A percentile compares a stretch with the other conserved stretches of the same genome.
Conservation (phyloP, 2,329 filamentous ascomycete species). For the Colletotrichum gloeosporioides region DNA sequence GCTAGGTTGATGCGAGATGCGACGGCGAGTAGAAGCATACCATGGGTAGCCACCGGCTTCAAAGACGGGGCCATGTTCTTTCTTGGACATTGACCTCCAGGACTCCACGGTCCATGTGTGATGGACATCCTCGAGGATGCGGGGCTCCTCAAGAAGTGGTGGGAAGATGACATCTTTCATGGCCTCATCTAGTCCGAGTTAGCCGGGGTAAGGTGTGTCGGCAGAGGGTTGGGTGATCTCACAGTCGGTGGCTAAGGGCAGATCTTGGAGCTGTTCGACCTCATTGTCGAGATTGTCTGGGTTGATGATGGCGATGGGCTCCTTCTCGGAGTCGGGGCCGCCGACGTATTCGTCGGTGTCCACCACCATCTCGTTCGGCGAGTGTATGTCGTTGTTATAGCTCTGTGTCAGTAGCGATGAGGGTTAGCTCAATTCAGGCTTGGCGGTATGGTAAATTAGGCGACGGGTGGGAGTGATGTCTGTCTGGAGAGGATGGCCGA, state of each 20-base stretch:
- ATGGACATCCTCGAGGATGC: constrained; percentile 76
- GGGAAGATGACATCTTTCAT: constrained; percentile 84
- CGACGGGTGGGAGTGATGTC: not conserved
- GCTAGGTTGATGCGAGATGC: not conserved
- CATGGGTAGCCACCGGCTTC: constrained; percentile 87
- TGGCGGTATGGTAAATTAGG: not conserved
- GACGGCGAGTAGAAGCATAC: constrained; percentile 45
- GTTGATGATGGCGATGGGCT: constrained; percentile 59
- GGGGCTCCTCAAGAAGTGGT: constrained; percentile 75
- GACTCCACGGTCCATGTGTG: constrained; percentile 88
- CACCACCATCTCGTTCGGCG: constrained; percentile 62
- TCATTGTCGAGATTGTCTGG: constrained; percentile 57
- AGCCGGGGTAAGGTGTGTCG: constrained; percentile 20
- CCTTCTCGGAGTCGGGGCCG: constrained; percentile 53
- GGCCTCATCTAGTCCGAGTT: constrained; percentile 68
- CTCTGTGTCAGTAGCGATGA: constrained; percentile 37
- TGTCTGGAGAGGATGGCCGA: not conserved
- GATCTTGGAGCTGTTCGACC: constrained; percentile 51
- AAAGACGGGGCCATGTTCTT: constrained; percentile 88
- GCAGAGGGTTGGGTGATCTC: constrained; percentile 31
- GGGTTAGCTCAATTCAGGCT: not conserved
- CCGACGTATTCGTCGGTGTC: constrained; percentile 61
- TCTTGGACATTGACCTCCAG: constrained; percentile 79
- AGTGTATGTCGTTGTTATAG: constrained; percentile 56
- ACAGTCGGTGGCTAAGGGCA: constrained; percentile 60